A percentile compares a stretch with the other conserved stretches of the same genome.
Evolutionary conservation across 2,329 filamentous ascomycete genomes (phyloP).

Genomic region (Diaporthe sp.): DNA sequence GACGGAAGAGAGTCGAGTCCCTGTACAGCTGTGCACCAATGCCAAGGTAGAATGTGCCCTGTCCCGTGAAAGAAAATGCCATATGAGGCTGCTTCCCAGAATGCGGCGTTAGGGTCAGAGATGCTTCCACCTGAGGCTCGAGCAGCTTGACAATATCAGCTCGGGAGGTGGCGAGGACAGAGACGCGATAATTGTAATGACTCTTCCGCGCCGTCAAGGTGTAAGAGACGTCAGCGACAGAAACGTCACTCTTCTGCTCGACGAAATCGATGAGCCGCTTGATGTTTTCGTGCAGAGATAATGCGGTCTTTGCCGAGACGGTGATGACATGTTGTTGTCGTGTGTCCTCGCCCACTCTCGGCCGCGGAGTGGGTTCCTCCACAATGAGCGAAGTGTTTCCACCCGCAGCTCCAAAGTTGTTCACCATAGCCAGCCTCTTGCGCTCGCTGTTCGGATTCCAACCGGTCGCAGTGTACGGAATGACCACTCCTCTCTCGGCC

Average conservation of each 20-base stretch:
- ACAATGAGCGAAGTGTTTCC: slow-evolving; percentile 21
- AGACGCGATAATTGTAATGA: neutral
- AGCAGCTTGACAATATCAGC: neutral
- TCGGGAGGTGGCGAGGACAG: slow-evolving; percentile 36
- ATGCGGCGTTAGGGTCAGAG: neutral
- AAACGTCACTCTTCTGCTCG: neutral
- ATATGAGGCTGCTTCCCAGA: neutral
- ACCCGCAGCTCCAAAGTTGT: slow-evolving; percentile 35
- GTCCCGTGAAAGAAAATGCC: slow-evolving; percentile 46
- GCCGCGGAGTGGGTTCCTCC: neutral
- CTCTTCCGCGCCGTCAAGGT: slow-evolving; percentile 2
- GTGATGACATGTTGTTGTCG: neutral
- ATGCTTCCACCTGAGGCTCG: neutral
- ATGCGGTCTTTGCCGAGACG: neutral
- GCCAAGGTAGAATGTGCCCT: slow-evolving; percentile 42
- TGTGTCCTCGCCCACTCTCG: neutral
- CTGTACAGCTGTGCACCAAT: slow-evolving; percentile 42
- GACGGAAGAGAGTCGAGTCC: slow-evolving; percentile 38
- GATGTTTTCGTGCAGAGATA: neutral
- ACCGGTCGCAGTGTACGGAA: neutral
- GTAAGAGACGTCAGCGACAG: slow-evolving; percentile 1
- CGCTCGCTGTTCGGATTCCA: neutral
- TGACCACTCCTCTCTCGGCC: neutral
- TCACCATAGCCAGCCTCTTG: slow-evolving; percentile 5
- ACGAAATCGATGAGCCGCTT: neutral